Base-by-base conservation (phyloP, 139 green algal species). In the Nannochloris sp. region DNA sequence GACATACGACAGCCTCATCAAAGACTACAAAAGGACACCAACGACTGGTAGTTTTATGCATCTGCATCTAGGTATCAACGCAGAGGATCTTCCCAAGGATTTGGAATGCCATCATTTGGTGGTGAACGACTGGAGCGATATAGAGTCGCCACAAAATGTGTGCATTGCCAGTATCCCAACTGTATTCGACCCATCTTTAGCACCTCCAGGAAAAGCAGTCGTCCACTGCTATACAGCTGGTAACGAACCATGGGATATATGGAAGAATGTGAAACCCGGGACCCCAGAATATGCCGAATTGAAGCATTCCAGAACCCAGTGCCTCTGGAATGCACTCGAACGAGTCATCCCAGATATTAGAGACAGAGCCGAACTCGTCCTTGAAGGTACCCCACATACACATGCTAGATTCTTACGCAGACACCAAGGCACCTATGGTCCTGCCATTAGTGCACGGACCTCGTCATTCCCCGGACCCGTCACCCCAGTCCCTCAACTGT, bases 161-260 rank as follows among this genome's bases (percentile, higher is more conserved):
- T 88, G 90, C 43, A 87, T 98, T 33, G 75, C 96, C 6, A 89
- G 68, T 58, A 66, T 77, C 10, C 65, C 71, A 11, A 33, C 71
- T 33, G 77, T 90, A 10, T 70, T 85, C 40, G 91, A 97, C 65
- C 83, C 90, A 11, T 66, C 57, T 36, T 72, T 95, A 8, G 85
- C 85, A 2, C 88, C 89, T 13, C 61, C 67, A 9, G 88, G 87
- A 59, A 92, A 92, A 73, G 84, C 91, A 67, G 74, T 75, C 25
- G 68, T 96, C 50, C 89, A 96, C 56, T 85, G 85, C 13, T 85
- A 85, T 67, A 79, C 74, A 28, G 79, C 79, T 11, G 85, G 72
- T 14, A 95, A 89, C 4, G 92, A 98, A 77, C 91, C 90, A 2
- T 93, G 85, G 56, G 70, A 81, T 11, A 43, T 94, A n/a, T 98